Conservation (phyloP, 768 basidiomycete species). For the Lentinula guzmanii region DNA sequence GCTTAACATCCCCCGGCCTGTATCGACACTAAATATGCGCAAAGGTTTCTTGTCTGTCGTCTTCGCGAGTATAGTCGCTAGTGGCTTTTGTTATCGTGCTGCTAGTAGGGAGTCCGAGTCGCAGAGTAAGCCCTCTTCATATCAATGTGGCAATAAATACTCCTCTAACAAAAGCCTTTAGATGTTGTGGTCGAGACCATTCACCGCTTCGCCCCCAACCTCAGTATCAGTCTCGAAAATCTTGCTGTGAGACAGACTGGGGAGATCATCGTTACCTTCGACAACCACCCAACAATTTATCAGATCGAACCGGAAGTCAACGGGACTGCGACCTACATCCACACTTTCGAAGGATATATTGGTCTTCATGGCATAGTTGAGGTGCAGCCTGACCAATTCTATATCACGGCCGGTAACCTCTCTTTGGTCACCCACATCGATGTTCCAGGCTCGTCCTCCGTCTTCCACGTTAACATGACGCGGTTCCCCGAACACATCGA, state of each 20-base stretch:
- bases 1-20: too few species aligned
- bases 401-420: not conserved
- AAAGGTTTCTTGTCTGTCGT: too few species aligned
- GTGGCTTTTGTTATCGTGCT: too few species aligned
- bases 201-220: not conserved
- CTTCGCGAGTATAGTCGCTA: too few species aligned
- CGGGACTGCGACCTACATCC: not conserved
- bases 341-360: not conserved
- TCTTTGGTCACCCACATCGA: slow-evolving; percentile 3
- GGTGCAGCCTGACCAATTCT: not conserved
- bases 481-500: not conserved
- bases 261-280: not conserved
- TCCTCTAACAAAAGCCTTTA: not conserved
- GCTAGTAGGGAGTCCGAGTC: too few species aligned
- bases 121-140: too few species aligned
- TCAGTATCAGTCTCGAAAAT: slow-evolving; percentile 1
- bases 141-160: too few species aligned
- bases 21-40: too few species aligned
- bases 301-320: slow-evolving; percentile 3
- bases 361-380: not conserved
- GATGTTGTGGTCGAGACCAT: not conserved
- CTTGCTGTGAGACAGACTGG: not conserved
- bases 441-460: not conserved
- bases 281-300: not conserved
- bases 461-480: slow-evolving; percentile 1